Evolutionary conservation across 2,329 filamentous ascomycete species (phyloP), one percentile per base, ranked within the genome.

Genomic region (Thelonectria discophora): DNA sequence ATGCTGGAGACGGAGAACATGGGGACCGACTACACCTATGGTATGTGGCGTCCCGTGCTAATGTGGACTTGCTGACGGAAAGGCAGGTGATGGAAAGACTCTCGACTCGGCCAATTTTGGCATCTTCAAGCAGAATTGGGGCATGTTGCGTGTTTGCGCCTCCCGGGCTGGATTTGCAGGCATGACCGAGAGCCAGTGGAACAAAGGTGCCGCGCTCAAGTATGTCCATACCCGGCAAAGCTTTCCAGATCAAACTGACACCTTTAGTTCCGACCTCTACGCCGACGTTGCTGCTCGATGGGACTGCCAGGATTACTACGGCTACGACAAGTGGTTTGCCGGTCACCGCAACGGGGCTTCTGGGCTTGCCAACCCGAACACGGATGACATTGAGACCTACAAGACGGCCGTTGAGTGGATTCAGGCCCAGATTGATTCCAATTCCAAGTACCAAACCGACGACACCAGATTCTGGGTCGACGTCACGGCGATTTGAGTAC

Each of bases 81-180:
- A 37, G 6, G 7, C 24, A 55, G 52, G 52, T 7, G 52, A 55
- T 39, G 30, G 7, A 30, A 55, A 55, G 17, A 47, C 42, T 5
- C 24, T 37, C 6, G 52, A 55, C 20, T 34, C 52, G 5, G 52
- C 52, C 17, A 55, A 55, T 17, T 55, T 55, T 18, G 42, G 52
- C 4, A 27, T 55, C 11, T 55, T 55, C n/a, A 55, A 55, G 17
- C 52, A 55, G 30, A 55, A 55, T 15, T 55, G 52, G 52, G 52
- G 52, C 24, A 47, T 55, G 42, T 3, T 55, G 12, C 52, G 52
- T 13, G 18, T 55, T 37, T 55, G 42, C 17, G 52, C 30, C 10
- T 47, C 30, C 17, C 42, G 52, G 2, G 42, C 52, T 2, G 52
- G 52, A 6, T 55, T 55, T 24, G 42, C 13, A 2, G 27, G 27